phyloP scores from a whole-genome alignment of 768 basidiomycete species.

The Podaxis carcinomalis region DNA sequence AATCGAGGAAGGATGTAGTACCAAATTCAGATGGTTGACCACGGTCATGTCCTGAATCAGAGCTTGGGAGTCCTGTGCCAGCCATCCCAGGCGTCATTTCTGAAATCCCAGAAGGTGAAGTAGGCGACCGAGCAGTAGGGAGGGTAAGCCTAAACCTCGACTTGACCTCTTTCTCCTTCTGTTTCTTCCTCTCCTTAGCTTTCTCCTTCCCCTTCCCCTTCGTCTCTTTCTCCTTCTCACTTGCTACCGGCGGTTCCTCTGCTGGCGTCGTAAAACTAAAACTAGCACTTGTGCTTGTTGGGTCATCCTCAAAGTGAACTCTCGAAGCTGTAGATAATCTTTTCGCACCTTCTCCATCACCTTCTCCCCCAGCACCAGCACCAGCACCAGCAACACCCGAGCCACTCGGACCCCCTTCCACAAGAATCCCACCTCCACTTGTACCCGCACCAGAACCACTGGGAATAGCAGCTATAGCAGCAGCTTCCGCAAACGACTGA shows the following conservation, averaged over 20 bases:
- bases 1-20: constrained; percentile 34
- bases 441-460: neutral
- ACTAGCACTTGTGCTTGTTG: neutral
- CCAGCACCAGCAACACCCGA: neutral
- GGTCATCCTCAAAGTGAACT: constrained; percentile 6
- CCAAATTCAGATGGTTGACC: constrained; percentile 2
- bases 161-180: neutral
- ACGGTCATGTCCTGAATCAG: neutral
- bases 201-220: neutral
- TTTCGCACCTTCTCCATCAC: neutral
- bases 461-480: neutral
- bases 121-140: constrained; percentile 3
- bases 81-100: neutral
- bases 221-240: neutral
- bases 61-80: neutral
- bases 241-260: neutral
- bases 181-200: neutral
- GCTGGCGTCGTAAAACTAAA: neutral
- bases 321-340: constrained; percentile 9
- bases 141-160: constrained; percentile 6
- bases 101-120: neutral
- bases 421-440: neutral
- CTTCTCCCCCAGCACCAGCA: neutral
- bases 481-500: constrained; percentile 10
- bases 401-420: neutral